Percentiles rank a stretch among this genome's conserved stretches.
phyloP scores from a whole-genome alignment of 1,139 yeast genomes.

The Suhomyces guaymorum region DNA sequence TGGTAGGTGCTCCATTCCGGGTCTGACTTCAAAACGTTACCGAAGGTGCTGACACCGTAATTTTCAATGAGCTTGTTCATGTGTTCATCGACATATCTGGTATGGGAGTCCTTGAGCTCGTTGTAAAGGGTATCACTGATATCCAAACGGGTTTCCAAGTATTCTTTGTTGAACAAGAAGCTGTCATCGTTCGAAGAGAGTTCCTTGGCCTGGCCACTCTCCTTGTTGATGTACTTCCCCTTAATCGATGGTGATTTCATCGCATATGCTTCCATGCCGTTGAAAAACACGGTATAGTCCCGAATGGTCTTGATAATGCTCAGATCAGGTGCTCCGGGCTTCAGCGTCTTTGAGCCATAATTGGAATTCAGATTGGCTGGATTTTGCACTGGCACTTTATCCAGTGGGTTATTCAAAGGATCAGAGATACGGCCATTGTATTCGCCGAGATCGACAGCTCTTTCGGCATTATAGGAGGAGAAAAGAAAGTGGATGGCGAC shows the following conservation, averaged over 20 bases:
- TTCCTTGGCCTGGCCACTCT: conserved; percentile 33
- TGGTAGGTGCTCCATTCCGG: conserved; percentile 39
- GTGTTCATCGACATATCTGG: conserved; percentile 30
- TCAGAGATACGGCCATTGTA: conserved; percentile 1
- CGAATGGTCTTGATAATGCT: conserved; percentile 17
- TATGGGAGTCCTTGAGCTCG: conserved; percentile 36
- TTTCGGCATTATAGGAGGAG: conserved; percentile 1
- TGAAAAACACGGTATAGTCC: conserved; percentile 36
- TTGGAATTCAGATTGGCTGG: background rate
- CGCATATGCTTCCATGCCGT: conserved; percentile 30
- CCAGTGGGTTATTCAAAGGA: conserved; percentile 3
- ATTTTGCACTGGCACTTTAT: background rate
- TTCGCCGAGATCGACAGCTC: background rate
- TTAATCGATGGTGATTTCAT: conserved; percentile 36
- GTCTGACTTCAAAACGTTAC: conserved; percentile 34
- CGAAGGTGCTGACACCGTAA: conserved; percentile 39
- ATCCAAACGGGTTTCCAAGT: conserved; percentile 42
- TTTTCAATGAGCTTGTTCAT: conserved; percentile 34
- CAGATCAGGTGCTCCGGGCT: background rate
- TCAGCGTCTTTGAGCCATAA: conserved; percentile 1
- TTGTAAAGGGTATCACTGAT: conserved; percentile 33
- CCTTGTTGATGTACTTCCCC: conserved; percentile 29
- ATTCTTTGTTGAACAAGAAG: conserved; percentile 40
- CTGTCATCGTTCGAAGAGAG: conserved; percentile 24
- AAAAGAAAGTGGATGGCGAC: conserved; percentile 7